Conservation (phyloP, 2,329 filamentous ascomycete genomes). For the Fusarium gaditjirri region DNA sequence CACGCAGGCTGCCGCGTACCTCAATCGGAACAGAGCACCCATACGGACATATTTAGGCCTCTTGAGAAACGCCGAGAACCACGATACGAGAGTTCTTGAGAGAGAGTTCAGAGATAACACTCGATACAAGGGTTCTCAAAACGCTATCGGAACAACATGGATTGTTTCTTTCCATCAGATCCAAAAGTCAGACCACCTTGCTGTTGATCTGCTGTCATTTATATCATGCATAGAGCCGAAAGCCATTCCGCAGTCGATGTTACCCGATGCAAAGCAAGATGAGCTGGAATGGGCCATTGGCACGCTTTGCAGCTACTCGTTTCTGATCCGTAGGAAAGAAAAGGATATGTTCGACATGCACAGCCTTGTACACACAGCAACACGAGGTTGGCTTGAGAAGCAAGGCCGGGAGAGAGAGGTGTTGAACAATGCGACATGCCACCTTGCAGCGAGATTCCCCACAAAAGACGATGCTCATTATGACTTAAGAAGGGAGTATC, state of each 20-base stretch:
- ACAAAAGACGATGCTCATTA: accelerated
- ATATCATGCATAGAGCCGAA: neutral
- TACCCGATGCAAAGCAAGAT: neutral
- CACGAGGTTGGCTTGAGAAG: neutral
- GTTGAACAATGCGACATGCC: accelerated
- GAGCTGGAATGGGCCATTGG: neutral
- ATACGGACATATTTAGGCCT: slow-evolving; percentile 41
- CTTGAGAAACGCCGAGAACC: slow-evolving; percentile 36
- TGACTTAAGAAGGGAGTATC: neutral
- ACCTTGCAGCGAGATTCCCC: neutral
- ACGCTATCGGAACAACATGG: slow-evolving; percentile 49
- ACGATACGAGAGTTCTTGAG: slow-evolving; percentile 41
- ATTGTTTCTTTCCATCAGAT: slow-evolving; percentile 50
- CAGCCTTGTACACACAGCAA: neutral
- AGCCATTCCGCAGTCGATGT: neutral
- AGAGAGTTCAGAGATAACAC: slow-evolving; percentile 45
- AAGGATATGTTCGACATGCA: neutral
- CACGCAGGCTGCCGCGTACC: slow-evolving; percentile 50
- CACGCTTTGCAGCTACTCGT: neutral
- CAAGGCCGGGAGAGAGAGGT: neutral
- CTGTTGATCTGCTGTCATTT: neutral
- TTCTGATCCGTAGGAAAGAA: neutral
- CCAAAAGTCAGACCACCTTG: neutral
- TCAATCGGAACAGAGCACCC: slow-evolving; percentile 44
- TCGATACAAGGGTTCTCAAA: slow-evolving; percentile 41